These are phyloP conservation scores for Metrosideros polymorpha DNA, from an alignment of 441 rosid genomes.

Conservation along the genomic window DNA sequence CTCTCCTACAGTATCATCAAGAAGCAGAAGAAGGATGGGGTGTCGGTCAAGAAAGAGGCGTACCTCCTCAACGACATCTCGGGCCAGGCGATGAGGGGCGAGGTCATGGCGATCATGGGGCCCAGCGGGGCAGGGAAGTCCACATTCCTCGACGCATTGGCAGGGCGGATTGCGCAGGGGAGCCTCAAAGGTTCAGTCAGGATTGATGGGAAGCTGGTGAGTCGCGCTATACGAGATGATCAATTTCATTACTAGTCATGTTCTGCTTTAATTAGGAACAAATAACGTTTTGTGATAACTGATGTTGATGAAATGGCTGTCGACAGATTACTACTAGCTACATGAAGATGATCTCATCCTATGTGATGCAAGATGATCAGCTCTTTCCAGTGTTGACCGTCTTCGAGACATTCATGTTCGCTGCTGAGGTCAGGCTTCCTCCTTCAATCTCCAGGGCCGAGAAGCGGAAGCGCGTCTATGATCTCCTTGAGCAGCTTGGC, in stretches of 20 bases:
- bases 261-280: not conserved
- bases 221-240: not conserved
- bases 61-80: constrained; percentile 64
- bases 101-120: constrained; percentile 74
- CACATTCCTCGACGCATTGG: constrained; percentile 77
- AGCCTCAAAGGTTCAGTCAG: constrained; percentile 67
- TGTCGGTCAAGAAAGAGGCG: constrained; percentile 41
- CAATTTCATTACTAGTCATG: not conserved
- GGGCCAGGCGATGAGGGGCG: constrained; percentile 65
- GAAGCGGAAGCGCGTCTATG: constrained; percentile 59
- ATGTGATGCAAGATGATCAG: constrained; percentile 90
- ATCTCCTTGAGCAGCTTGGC: constrained; percentile 71
- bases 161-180: constrained; percentile 64
- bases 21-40: constrained; percentile 52
- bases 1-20: constrained; percentile 48
- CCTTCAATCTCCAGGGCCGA: constrained; percentile 50
- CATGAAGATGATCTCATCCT: constrained; percentile 74
- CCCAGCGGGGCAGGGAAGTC: constrained; percentile 91
- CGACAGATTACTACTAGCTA: constrained; percentile 49
- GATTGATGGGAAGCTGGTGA: constrained; percentile 50
- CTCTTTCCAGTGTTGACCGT: constrained; percentile 74
- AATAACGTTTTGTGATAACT: not conserved
- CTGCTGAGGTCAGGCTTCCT: constrained; percentile 81
- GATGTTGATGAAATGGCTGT: not conserved
- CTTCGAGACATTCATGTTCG: constrained; percentile 68